phyloP scores from a whole-genome alignment of 2,329 filamentous ascomycete genomes.

The Paecilomyces fulvus region DNA sequence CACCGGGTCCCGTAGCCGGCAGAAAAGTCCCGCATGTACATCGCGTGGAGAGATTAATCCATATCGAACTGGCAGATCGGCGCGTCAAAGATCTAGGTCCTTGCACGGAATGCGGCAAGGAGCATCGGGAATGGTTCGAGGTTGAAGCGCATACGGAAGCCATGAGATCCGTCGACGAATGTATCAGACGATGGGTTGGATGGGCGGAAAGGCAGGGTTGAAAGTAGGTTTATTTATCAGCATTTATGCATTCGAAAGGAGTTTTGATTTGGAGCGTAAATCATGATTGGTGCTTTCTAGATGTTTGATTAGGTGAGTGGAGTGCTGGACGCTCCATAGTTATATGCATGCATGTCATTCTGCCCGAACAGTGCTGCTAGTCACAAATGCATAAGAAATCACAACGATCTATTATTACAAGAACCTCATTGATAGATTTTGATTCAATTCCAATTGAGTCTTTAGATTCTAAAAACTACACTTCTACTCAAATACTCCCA shows the following conservation, averaged over 20 bases:
- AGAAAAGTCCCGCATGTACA: conserved; percentile 77
- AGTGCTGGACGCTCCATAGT: not conserved
- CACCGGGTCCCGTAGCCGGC: conserved; percentile 16
- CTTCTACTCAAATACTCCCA: not conserved
- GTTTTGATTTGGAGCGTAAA: not conserved
- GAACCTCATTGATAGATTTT: no score
- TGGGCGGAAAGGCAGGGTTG: conserved; percentile 57
- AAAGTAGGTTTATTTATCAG: not conserved
- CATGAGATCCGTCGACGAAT: conserved; percentile 60
- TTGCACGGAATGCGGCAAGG: conserved; percentile 70
- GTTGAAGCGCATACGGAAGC: conserved; percentile 66
- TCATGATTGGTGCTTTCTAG: not conserved
- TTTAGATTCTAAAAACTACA: no score
- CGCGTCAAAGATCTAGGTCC: conserved; percentile 49
- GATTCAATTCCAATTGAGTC: no score
- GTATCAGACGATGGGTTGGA: conserved; percentile 74
- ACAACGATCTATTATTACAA: not conserved
- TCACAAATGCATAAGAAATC: not conserved
- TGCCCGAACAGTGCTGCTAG: not conserved
- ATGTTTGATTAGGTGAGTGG: not conserved
- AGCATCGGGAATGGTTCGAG: conserved; percentile 94
- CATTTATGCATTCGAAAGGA: not conserved
- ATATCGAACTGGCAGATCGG: conserved; percentile 67
- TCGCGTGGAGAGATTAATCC: conserved; percentile 80
- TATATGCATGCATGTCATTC: not conserved